Evolutionary conservation across 1,284 basidiomycete genomes (phyloP).

Genomic region (Vanrija pseudolonga): DNA sequence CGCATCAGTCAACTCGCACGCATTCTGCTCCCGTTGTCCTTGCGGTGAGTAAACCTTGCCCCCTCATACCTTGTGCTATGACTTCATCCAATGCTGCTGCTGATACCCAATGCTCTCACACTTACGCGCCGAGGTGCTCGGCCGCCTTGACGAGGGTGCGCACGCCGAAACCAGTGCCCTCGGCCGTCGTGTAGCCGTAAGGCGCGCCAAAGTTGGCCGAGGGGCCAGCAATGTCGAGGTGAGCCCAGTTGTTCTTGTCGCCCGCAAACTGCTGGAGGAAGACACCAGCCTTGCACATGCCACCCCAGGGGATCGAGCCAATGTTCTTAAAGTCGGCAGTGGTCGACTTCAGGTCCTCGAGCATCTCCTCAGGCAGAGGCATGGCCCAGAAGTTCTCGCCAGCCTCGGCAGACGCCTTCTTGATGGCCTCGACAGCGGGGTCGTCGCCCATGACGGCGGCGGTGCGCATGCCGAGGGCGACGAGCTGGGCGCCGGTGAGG

Average conservation of each 20-base stretch:
- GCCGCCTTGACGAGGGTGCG: constrained; percentile 19
- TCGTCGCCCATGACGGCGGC: constrained; percentile 20
- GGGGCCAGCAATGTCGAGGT: constrained; percentile 19
- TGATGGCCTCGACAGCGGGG: constrained; percentile 10
- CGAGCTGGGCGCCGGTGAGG: constrained; percentile 15
- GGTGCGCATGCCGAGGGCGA: constrained; percentile 15
- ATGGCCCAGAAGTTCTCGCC: constrained; percentile 19
- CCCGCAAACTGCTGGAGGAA: constrained; percentile 19
- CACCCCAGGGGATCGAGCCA: constrained; percentile 8
- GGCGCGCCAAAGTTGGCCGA: constrained; percentile 12
- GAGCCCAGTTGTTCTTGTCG: constrained; percentile 19
- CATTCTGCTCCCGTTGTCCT: no score
- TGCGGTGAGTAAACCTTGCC: no score
- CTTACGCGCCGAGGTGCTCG: constrained; percentile 8
- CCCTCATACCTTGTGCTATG: no score
- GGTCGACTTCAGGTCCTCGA: constrained; percentile 13
- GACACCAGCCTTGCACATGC: constrained; percentile 18
- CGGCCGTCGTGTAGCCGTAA: constrained; percentile 13
- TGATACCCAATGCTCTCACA: no score
- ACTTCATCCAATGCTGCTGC: no score
- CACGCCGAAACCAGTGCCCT: constrained; percentile 16
- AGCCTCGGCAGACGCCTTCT: neutral
- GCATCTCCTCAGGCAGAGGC: constrained; percentile 18
- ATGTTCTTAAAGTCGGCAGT: constrained; percentile 17
- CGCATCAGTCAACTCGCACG: no score